Conservation (phyloP, 2,329 filamentous ascomycete genomes). For the Aspergillus sp. region DNA sequence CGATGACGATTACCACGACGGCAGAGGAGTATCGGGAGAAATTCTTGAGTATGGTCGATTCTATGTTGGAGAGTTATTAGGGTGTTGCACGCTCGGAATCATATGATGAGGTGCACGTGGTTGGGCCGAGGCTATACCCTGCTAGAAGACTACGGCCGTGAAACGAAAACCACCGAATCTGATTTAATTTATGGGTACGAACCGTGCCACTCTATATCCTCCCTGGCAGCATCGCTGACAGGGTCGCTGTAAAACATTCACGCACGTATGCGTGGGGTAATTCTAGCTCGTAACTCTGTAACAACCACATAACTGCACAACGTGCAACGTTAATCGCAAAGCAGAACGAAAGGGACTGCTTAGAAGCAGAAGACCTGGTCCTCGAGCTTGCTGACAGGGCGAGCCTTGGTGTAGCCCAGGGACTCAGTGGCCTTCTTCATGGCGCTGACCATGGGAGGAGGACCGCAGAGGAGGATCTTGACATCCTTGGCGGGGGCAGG, state of each 20-base stretch:
- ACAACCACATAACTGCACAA: background rate
- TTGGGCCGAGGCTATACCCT: background rate
- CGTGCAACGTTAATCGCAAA: background rate
- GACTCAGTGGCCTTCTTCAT: slow-evolving; percentile 94
- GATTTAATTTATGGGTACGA: too few species aligned
- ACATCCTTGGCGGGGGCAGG: slow-evolving; percentile 80
- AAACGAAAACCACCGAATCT: too few species aligned
- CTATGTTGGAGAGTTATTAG: slow-evolving; percentile 38
- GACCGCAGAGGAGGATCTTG: slow-evolving; percentile 92
- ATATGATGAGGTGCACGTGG: background rate
- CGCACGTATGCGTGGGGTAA: background rate
- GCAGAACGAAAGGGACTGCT: slow-evolving; percentile 15
- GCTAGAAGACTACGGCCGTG: background rate
- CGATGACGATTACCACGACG: slow-evolving; percentile 72
- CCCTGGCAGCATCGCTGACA: too few species aligned
- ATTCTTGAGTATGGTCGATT: slow-evolving; percentile 53
- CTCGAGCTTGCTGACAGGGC: slow-evolving; percentile 93
- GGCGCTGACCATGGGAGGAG: slow-evolving; percentile 92
- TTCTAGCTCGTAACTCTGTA: background rate
- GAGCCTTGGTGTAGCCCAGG: slow-evolving; percentile 87
- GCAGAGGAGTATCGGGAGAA: slow-evolving; percentile 64
- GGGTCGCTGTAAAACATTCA: background rate
- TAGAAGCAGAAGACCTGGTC: slow-evolving; percentile 98
- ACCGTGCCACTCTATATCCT: too few species aligned
- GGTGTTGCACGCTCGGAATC: background rate